Percentiles rank a stretch among this genome's conserved stretches.
phyloP scores from a whole-genome alignment of 2,329 filamentous ascomycete genomes.

The Fulvia fulva region DNA sequence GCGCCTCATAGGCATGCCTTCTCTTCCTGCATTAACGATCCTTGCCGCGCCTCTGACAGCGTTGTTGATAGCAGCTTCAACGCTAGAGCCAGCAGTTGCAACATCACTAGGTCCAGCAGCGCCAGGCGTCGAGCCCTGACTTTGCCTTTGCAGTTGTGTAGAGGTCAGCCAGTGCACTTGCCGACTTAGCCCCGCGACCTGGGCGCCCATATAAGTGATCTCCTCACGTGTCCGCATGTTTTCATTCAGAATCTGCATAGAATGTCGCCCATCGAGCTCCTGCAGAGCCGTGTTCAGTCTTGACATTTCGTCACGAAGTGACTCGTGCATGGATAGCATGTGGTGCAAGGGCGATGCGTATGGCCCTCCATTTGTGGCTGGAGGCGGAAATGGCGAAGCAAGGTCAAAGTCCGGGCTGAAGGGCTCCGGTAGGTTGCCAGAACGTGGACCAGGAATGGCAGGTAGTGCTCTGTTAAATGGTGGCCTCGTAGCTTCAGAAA shows the following conservation, averaged over 20 bases:
- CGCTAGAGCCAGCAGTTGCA: conserved; percentile 19
- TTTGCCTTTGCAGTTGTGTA: conserved; percentile 48
- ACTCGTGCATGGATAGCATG: conserved; percentile 58
- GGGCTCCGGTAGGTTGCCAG: conserved; percentile 22
- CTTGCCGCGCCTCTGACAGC: conserved; percentile 30
- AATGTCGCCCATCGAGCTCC: conserved; percentile 58
- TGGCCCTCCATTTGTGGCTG: conserved; percentile 29
- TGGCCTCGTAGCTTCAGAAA: conserved; percentile 2
- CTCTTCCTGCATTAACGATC: conserved; percentile 20
- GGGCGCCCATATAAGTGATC: conserved; percentile 58
- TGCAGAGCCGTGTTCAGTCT: conserved; percentile 53
- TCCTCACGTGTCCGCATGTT: conserved; percentile 59
- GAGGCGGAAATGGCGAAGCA: conserved; percentile 24
- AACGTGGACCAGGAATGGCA: conserved; percentile 16
- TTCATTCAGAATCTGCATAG: conserved; percentile 61
- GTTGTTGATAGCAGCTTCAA: conserved; percentile 27
- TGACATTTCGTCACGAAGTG: conserved; percentile 56
- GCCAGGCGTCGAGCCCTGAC: conserved; percentile 17
- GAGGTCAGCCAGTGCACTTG: conserved; percentile 62
- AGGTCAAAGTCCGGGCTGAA: conserved; percentile 28
- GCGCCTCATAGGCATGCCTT: conserved; percentile 23
- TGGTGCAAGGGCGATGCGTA: conserved; percentile 52
- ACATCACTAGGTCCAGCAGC: conserved; percentile 5
- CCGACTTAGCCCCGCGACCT: conserved; percentile 55
- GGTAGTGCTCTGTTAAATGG: conserved; percentile 14